Percentiles rank a stretch among this genome's conserved stretches.
Evolutionary conservation across 176 grass and related monocot genomes (phyloP).

Genomic region (Secale cereale): DNA sequence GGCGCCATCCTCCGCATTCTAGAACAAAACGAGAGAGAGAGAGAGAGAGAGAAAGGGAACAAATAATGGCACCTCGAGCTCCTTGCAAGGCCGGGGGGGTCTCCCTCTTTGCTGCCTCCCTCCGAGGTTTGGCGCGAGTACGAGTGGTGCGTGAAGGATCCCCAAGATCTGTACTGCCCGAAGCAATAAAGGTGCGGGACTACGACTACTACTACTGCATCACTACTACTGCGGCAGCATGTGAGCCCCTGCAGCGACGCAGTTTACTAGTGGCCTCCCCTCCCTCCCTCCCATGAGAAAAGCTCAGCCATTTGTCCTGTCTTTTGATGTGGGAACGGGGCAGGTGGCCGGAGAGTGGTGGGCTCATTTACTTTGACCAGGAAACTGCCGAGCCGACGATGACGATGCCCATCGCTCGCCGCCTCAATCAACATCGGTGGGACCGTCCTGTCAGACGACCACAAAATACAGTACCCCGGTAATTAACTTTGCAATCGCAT

Average conservation of each 20-base stretch:
- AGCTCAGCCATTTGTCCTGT: not conserved
- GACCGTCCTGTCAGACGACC: not conserved
- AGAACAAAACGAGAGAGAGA: not conserved
- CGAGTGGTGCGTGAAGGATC: not conserved
- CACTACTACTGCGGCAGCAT: not conserved
- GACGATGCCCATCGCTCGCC: not conserved
- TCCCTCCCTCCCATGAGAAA: slow-evolving; percentile 3
- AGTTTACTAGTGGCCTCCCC: not conserved
- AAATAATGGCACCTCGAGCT: slow-evolving; percentile 29
- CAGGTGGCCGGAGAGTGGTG: not conserved
- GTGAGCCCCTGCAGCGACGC: slow-evolving; percentile 17
- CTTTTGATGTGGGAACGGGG: slow-evolving; percentile 26
- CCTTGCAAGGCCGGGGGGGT: not conserved
- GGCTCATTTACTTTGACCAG: slow-evolving; percentile 26
- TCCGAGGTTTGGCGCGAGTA: slow-evolving; percentile 5
- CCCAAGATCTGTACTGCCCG: slow-evolving; percentile 21
- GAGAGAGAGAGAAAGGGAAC: not conserved
- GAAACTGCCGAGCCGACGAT: not conserved
- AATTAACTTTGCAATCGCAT: not conserved
- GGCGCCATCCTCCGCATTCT: not conserved
- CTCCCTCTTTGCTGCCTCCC: not conserved
- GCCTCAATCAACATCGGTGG: not conserved
- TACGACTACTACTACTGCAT: not conserved
- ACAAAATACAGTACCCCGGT: no score
- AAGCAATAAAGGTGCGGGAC: not conserved